Percentiles rank a stretch among this genome's conserved stretches.
phyloP scores from a whole-genome alignment of 441 rosid species.

The Arabidopsis hybrid region DNA sequence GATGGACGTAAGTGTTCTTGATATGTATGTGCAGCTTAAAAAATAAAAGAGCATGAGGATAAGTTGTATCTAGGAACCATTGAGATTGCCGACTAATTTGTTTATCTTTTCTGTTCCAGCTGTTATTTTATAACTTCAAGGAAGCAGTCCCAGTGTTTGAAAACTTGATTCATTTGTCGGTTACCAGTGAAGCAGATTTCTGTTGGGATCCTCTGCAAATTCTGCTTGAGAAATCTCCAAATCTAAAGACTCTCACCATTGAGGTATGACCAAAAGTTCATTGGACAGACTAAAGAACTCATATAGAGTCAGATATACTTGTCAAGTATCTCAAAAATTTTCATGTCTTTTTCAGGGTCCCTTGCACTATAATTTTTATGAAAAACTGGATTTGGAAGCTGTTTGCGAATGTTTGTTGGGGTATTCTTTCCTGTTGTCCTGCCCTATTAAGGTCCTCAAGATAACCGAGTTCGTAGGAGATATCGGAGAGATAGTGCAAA shows the following conservation, averaged over 20 bases:
- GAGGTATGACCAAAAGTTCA: background rate
- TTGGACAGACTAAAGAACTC: background rate
- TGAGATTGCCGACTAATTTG: background rate
- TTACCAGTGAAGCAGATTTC: background rate
- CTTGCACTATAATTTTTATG: background rate
- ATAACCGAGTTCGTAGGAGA: background rate
- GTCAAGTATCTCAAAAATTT: background rate
- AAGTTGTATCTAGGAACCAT: no score
- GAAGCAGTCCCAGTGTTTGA: background rate
- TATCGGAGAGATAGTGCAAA: background rate
- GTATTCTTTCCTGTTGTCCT: background rate
- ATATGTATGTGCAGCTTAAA: background rate
- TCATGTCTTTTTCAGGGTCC: background rate
- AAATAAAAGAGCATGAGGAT: no score
- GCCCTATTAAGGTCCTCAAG: background rate
- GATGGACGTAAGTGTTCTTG: background rate
- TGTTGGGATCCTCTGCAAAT: background rate
- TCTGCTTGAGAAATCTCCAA: background rate
- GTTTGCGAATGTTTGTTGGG: background rate
- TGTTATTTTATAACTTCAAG: background rate
- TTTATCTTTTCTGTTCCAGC: background rate
- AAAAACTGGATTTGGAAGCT: background rate
- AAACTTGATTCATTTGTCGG: background rate
- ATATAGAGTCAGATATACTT: background rate
- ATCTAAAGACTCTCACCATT: background rate